Base-by-base conservation (phyloP, 306 rosid genomes). In the Corylus americana region DNA sequence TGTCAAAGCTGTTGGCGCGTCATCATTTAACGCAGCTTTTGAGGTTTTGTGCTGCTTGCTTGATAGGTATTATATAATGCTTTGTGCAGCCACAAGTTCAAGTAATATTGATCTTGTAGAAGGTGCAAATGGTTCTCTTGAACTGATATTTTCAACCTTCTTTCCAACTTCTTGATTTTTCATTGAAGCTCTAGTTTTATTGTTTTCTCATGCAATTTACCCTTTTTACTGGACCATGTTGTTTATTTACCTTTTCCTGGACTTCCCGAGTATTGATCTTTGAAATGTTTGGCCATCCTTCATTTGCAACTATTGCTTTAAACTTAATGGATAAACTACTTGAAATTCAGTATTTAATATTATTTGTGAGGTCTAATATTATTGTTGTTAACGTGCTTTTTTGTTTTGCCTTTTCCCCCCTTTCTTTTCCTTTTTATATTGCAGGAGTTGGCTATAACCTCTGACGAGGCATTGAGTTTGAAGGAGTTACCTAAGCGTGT, bases 381-480 rank as follows among this genome's bases (percentile, higher is more conserved):
- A 67, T n/a, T 67, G 70, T 76, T 35, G 75, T 69, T 58, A 44
- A 11, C 68, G 49, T 44, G 58, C 70, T 18, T 63, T 63, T 68
- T 74, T 69, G 22, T n/a, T 22, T 37, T 76, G 14, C 44, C 3
- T 62, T 64, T 64, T 3, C 8, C 4, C 45, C 42, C 57, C 4
- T 25, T 25, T 66, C n/a, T 37, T 55, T 55, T 71, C 39, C 11
- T 7, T 57, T n/a, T 70, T 66, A 69, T 71, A 77, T 48, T 83
- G 77, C 79, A 95, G 98, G 98, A 95, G 86, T 89, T 90, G 81
- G 94, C 85, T 76, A 93, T 95, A 84, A 92, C 98, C 74, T 95
- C 98, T 27, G 98, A 95, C 22, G 98, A 95, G 92, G 98, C 98
- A 68, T 86, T 95, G 88, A 95, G 98, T 91, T 82, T 95, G 79